Percentiles rank a stretch among this genome's conserved stretches.
Evolutionary conservation across 352 stramenopile genomes (phyloP).

Genomic region (Phytophthora ramorum): DNA sequence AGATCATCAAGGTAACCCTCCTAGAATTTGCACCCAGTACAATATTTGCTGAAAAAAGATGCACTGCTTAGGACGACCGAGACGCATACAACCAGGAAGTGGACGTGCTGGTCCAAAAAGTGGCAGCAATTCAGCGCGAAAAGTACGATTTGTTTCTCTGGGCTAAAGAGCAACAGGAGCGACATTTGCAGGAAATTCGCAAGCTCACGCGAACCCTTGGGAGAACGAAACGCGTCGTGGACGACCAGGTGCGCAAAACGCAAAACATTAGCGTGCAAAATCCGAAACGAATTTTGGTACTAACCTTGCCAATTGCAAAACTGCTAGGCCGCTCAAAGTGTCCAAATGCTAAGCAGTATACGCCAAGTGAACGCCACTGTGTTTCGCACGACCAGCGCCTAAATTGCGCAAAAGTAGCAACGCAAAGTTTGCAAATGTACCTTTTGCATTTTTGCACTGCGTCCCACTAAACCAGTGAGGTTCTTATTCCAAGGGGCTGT

Average conservation of each 20-base stretch:
- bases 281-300: not conserved
- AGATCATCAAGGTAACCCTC: slow-evolving; percentile 69
- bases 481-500: slow-evolving; percentile 85
- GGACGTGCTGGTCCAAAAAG: slow-evolving; percentile 69
- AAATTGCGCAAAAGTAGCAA: slow-evolving; percentile 3
- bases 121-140: slow-evolving; percentile 70
- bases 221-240: slow-evolving; percentile 62
- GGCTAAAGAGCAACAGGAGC: slow-evolving; percentile 76
- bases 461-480: not conserved
- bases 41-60: not conserved
- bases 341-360: slow-evolving; percentile 54
- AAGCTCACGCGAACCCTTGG: slow-evolving; percentile 77
- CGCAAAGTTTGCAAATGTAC: not conserved
- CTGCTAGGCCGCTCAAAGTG: slow-evolving; percentile 42
- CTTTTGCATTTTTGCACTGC: slow-evolving; percentile 5
- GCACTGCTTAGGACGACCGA: slow-evolving; percentile 55
- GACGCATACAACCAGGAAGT: slow-evolving; percentile 81
- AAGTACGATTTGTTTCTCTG: slow-evolving; percentile 79
- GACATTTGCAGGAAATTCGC: slow-evolving; percentile 81
- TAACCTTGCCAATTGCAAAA: not conserved
- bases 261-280: not conserved
- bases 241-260: slow-evolving; percentile 55
- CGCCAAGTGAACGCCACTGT: slow-evolving; percentile 43
- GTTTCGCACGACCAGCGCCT: slow-evolving; percentile 30
- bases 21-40: not conserved